phyloP scores from a whole-genome alignment of 129 eudicot species.

The Tagetes patula region DNA sequence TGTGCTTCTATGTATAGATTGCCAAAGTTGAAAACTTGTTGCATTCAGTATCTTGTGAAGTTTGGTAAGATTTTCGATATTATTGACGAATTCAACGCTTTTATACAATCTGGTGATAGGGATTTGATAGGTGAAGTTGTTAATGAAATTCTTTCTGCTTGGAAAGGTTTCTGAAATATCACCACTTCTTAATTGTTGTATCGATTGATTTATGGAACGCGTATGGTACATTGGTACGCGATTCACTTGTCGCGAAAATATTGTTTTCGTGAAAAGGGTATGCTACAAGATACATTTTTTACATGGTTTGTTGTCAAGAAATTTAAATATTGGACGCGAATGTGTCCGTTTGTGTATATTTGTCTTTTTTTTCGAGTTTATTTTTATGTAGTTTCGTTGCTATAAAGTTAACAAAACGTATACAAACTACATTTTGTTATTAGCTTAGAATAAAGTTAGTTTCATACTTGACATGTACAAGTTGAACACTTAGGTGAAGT shows the following conservation, averaged over 20 bases:
- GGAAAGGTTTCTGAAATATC: conserved; percentile 82
- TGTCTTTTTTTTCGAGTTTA: not conserved
- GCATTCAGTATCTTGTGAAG: conserved; percentile 82
- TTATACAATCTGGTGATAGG: conserved; percentile 75
- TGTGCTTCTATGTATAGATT: conserved; percentile 65
- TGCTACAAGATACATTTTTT: not conserved
- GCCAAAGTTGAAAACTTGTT: conserved; percentile 66
- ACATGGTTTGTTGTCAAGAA: conserved; percentile 17
- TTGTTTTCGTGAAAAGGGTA: conserved; percentile 5
- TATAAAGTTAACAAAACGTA: not conserved
- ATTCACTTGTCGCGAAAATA: not conserved
- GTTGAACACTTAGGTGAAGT: not conserved
- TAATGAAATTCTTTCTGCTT: conserved; percentile 72
- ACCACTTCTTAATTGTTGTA: conserved; percentile 11
- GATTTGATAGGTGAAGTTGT: conserved; percentile 81
- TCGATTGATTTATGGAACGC: conserved; percentile 13
- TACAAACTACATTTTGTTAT: not conserved
- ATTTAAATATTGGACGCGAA: not conserved
- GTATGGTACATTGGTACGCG: conserved; percentile 16
- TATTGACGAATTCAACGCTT: conserved; percentile 64
- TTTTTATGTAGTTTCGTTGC: not conserved
- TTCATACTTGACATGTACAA: not conserved
- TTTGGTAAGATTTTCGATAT: conserved; percentile 92
- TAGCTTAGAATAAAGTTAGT: not conserved
- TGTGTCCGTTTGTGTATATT: conserved; percentile 4